Evolutionary conservation across 2,329 filamentous ascomycete species (phyloP), one percentile per base, ranked within the genome.

Genomic region (Huntiella omanensis): DNA sequence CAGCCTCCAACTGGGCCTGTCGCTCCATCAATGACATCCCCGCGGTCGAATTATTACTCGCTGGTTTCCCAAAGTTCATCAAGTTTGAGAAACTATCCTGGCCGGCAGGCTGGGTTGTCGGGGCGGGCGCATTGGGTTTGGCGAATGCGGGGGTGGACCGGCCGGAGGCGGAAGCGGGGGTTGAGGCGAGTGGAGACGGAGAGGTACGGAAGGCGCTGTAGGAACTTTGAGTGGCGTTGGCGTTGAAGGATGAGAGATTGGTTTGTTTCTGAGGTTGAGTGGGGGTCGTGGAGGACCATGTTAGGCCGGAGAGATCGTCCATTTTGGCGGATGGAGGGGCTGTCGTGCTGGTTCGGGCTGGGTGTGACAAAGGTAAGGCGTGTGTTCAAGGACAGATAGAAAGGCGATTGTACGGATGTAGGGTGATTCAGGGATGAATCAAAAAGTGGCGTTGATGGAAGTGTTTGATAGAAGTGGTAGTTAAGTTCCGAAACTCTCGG

Each of bases 11-110:
- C 50, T 73, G 74, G 51, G 75, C 72, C 60, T 84, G 83, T 55
- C 85, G 79, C 60, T 93, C 83, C 53, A 82, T 74, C 53, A 94
- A 63, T 51, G 75, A 80, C 12, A 95, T 66, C 52, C 81, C 91
- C 59, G 77, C 80, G 28, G 70, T 73, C 46, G 64, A 62, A 58
- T 77, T 78, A 43, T 70, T 64, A 61, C 41, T 72, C 72, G 33
- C 28, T 13, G 45, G 19, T 4, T 59, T 54, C 12, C 59, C 60
- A 55, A 80, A 76, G 53, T 70, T 76, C 51, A 86, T 68, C 44
- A 91, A 66, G 55, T 77, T 81, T 56, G 83, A 82, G 62, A 91
- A 91, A 64, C 80, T 85, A 57, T 91, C 83, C 40, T 70, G 63
- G 4, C 32, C 13, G 8, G 19, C 13, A n/a, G 34, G 19, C 4